Evolutionary conservation across 2,329 filamentous ascomycete genomes (phyloP).

Genomic region (Trichoderma oligosporum): DNA sequence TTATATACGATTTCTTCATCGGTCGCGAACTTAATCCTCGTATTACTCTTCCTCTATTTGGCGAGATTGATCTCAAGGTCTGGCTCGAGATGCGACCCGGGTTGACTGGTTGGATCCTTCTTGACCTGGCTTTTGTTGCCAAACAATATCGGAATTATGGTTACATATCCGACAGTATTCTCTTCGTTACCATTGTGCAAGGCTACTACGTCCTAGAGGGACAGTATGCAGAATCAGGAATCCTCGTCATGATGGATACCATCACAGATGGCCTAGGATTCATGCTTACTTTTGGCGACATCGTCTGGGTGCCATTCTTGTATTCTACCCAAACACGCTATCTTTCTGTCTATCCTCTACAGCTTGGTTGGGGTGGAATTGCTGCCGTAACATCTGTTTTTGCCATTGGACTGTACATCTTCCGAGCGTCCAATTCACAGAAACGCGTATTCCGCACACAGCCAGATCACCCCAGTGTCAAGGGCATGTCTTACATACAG

Average conservation of each 20-base stretch:
- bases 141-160: slow-evolving; percentile 82
- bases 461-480: slow-evolving; percentile 70
- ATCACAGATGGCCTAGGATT: slow-evolving; percentile 87
- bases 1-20: slow-evolving; percentile 92
- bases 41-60: slow-evolving; percentile 68
- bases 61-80: slow-evolving; percentile 81
- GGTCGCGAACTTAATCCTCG: slow-evolving; percentile 93
- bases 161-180: slow-evolving; percentile 75
- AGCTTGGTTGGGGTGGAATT: slow-evolving; percentile 64
- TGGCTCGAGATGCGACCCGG: slow-evolving; percentile 85
- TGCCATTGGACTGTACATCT: slow-evolving; percentile 71
- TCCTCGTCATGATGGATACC: slow-evolving; percentile 88
- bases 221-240: slow-evolving; percentile 77
- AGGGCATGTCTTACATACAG: slow-evolving; percentile 75
- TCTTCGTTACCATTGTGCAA: slow-evolving; percentile 72
- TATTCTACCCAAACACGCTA: slow-evolving; percentile 82
- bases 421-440: slow-evolving; percentile 82
- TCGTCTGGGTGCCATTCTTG: slow-evolving; percentile 85
- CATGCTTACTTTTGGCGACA: slow-evolving; percentile 87
- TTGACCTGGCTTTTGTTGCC: slow-evolving; percentile 77
- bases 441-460: slow-evolving; percentile 91
- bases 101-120: slow-evolving; percentile 76
- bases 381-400: slow-evolving; percentile 62
- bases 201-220: slow-evolving; percentile 77
- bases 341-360: slow-evolving; percentile 72